Evolutionary conservation across 2,329 filamentous ascomycete species (phyloP).

Genomic region (Botrytis deweyae): DNA sequence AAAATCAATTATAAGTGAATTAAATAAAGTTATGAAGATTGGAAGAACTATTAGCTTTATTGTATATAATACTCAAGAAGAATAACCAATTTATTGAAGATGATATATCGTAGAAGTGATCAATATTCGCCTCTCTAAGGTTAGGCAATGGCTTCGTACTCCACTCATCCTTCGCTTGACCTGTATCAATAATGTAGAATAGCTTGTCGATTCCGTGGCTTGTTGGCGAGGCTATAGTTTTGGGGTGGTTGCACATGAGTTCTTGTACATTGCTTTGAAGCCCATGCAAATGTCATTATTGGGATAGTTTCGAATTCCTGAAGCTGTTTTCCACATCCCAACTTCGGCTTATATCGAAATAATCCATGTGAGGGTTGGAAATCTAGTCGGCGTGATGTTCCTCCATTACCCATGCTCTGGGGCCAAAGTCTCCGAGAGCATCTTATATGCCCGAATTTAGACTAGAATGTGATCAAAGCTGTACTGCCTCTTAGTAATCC

Average conservation of each 20-base stretch:
- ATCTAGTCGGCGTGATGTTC: slow-evolving; percentile 20
- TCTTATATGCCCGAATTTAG: slow-evolving; percentile 5
- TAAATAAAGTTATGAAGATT: neutral
- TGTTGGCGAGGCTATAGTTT: neutral
- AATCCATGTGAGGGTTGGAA: slow-evolving; percentile 8
- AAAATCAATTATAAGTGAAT: neutral
- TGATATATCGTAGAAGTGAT: neutral
- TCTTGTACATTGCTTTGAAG: neutral
- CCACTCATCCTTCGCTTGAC: neutral
- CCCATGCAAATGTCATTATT: neutral
- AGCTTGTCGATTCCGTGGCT: neutral
- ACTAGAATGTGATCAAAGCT: slow-evolving; percentile 11
- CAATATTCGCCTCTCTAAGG: neutral
- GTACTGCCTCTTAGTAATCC: neutral
- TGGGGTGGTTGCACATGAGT: neutral
- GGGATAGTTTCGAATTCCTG: no score
- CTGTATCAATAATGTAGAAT: neutral
- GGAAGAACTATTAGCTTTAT: neutral
- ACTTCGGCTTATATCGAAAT: neutral
- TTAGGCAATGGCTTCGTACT: neutral
- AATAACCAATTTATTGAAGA: neutral
- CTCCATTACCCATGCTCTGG: slow-evolving; percentile 1
- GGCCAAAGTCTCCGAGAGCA: slow-evolving; percentile 22
- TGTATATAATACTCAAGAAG: neutral
- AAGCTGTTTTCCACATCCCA: neutral